Base-by-base conservation (phyloP, 2,329 filamentous ascomycete species). In the Trichoderma afroharzianum region DNA sequence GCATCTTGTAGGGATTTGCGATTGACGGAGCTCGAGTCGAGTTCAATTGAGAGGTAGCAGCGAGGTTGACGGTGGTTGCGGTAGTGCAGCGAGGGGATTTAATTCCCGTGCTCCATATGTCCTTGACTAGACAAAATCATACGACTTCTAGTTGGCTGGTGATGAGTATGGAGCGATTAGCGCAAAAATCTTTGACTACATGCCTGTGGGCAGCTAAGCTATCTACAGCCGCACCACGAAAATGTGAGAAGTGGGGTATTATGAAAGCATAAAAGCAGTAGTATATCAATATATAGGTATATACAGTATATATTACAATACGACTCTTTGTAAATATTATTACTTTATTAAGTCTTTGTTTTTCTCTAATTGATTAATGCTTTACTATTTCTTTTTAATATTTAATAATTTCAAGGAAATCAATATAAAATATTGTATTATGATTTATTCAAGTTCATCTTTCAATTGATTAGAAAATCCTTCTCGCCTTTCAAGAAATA, bases 1-100 rank as follows among this genome's bases (percentile, higher is more conserved):
- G 83, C 87, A 88, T 88, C 76, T 78, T 84, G 73, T 50, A 50
- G 2, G 43, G 43, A 1, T 2, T 50, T 50, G 43, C 43, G 43
- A 50, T 69, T 72, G 71, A 73, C 68, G 36, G 28, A 53, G 72
- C 43, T 50, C 43, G 68, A 70, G 43, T 0, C 15, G 66, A 72
- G 73, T 77, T 78, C 79, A 81, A 82, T 83, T 82, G 81, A 50
- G 43, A 50, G 43, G 43, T 50, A 50, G 43, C 43, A 50, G 71
- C 69, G 57, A 59, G 67, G 72, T 68, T 70, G 67, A 36, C 63
- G 68, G 50, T 72, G 74, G 74, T 73, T 74, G 74, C 73, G 73
- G 75, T 71, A 72, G 73, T 73, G 71, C 72, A 73, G 71, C 74
- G 71, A 71, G 74, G 68, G 74, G 73, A 73, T 74, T 72, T 72